Evolutionary conservation across 768 basidiomycete species (phyloP), one percentile per base, ranked within the genome.

Genomic region (Boletus coccyginus): DNA sequence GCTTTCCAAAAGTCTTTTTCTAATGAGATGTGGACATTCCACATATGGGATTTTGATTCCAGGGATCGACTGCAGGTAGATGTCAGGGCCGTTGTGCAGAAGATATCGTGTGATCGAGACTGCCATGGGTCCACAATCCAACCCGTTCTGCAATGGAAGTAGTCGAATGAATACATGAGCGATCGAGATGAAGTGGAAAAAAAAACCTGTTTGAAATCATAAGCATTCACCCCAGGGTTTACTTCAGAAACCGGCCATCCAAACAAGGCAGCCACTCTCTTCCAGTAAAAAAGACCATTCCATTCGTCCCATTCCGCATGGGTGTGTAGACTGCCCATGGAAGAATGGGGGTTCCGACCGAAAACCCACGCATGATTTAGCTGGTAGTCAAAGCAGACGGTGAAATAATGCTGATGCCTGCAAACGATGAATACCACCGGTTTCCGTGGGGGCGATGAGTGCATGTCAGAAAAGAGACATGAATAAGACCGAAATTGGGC

Each of bases 331-430:
- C 41, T 12, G 2, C 2, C 21, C 21, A 21, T 2, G 46, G 27
- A 1, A 38, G 51, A 11, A 7, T 27, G 24, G 3, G 42, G 31
- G 12, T 53, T 29, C 31, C 0, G 10, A 17, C 56, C 47, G 31
- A 57, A 53, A 0, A 40, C 16, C 47, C 56, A 57, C 27, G 42
- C 52, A 53, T 57, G 52, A 6, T 53, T 57, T 2, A 7, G 4
- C 11, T 35, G 6, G 35, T 57, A 57, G 38, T 57, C 42, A 3
- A 57, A 57, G 31, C 56, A 57, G 1, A 53, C 42, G 0, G 56
- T 53, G 42, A 57, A 57, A 29, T 57, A 57, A 21, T 57, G 56
- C 9, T 49, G 24, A 29, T 57, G 32, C 10, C n/a, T 48, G 43
- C 56, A 57, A 16, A 57, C 0, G 1, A 53, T 40, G 13, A 57